Percentiles rank a stretch among this genome's conserved stretches.
These are phyloP conservation scores for Capronia epimyces DNA, from an alignment of 2,329 filamentous ascomycete genomes.

Conservation along the genomic window DNA sequence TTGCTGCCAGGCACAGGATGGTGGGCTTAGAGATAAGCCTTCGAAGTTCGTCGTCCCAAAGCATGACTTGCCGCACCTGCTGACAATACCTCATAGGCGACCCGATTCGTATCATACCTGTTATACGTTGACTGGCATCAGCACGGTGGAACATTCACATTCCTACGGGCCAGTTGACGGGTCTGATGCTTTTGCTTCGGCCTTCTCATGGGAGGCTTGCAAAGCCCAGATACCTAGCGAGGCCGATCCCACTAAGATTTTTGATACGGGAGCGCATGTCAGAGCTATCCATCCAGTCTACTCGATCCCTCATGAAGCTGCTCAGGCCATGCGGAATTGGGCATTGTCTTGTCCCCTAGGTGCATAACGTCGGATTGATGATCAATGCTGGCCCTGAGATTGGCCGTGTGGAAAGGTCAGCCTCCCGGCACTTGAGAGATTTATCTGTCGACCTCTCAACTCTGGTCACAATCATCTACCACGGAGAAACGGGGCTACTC, in stretches of 20 bases:
- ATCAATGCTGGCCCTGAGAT: background rate
- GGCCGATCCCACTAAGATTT: slow-evolving; percentile 28
- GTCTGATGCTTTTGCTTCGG: slow-evolving; percentile 33
- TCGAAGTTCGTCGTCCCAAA: slow-evolving; percentile 60
- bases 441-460: no score
- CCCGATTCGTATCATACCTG: slow-evolving; percentile 90
- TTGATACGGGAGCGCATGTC: slow-evolving; percentile 44
- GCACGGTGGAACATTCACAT: slow-evolving; percentile 67
- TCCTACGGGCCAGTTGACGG: slow-evolving; percentile 36
- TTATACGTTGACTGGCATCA: slow-evolving; percentile 83
- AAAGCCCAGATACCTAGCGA: slow-evolving; percentile 42
- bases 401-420: background rate
- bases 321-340: slow-evolving; percentile 60
- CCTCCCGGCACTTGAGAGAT: background rate
- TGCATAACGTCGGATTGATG: slow-evolving; percentile 33
- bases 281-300: slow-evolving; percentile 73
- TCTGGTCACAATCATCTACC: no score
- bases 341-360: slow-evolving; percentile 57
- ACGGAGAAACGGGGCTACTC: no score
- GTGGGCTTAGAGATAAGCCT: slow-evolving; percentile 89
- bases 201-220: slow-evolving; percentile 39
- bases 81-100: slow-evolving; percentile 45
- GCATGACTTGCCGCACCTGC: slow-evolving; percentile 14
- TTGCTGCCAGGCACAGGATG: slow-evolving; percentile 74
- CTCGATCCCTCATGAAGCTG: slow-evolving; percentile 68